A percentile compares a stretch with the other conserved stretches of the same genome.
Conservation (phyloP, 345 rosid species). For the Hirschfeldia incana region DNA sequence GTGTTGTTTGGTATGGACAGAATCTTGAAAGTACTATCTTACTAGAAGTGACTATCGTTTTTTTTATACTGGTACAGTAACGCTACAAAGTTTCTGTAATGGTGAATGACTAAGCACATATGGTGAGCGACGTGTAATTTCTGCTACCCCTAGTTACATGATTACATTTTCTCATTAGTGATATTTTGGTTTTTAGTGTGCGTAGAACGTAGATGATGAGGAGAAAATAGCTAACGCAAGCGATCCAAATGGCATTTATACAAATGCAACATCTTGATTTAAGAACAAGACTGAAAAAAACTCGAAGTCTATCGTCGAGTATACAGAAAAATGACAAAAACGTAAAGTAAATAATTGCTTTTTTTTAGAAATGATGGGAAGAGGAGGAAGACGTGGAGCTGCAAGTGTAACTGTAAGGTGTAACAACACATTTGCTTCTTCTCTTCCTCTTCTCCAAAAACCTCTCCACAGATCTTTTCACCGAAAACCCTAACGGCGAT, state of each 20-base stretch:
- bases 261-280: slow-evolving; percentile 1
- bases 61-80: not conserved
- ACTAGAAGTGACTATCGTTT: not conserved
- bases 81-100: not conserved
- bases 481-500: slow-evolving; percentile 27
- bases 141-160: not conserved
- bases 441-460: slow-evolving; percentile 40
- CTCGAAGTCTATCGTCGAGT: slow-evolving; percentile 28
- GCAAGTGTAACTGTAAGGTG: not conserved
- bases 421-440: slow-evolving; percentile 22
- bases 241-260: slow-evolving; percentile 2
- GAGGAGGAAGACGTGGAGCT: slow-evolving; percentile 33
- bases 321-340: slow-evolving; percentile 9
- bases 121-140: not conserved
- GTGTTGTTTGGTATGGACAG: not conserved
- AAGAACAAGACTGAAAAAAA: not conserved
- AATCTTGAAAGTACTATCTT: not conserved
- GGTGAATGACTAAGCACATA: slow-evolving; percentile 1
- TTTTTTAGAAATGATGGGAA: slow-evolving; percentile 6
- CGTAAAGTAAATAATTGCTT: not conserved
- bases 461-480: slow-evolving; percentile 34
- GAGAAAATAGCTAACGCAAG: not conserved
- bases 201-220: not conserved
- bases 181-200: too few relatives aligned
- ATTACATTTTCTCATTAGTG: not conserved